Evolutionary conservation across 2,329 filamentous ascomycete species (phyloP), one percentile per base, ranked within the genome.

Genomic region (Mollisia scopiformis): DNA sequence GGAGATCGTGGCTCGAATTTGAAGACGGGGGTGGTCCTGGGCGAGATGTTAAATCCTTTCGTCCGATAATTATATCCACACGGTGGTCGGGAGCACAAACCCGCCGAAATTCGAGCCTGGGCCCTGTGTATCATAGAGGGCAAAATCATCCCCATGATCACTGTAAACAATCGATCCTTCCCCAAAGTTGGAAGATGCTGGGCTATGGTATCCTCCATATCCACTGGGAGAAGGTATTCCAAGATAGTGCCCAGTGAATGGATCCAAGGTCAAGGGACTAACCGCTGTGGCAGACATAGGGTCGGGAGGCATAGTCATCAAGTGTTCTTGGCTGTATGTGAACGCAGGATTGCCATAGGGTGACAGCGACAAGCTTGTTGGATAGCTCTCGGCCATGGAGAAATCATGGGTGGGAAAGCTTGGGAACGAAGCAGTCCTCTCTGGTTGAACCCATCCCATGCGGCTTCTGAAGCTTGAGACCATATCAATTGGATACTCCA

Each of bases 401-500:
- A 85, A 86, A 72, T 82, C 83, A 68, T 82, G 82, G 50, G 80
- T 78, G 66, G 82, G 75, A 73, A 87, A 88, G 71, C 84, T 83
- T 27, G 85, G 84, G 74, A 87, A 88, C 10, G 85, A 85, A 6
- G 79, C 81, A 46, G 85, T 86, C 64, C 84, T 79, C 64, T 80
- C 78, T 11, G 86, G 85, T 62, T 86, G 82, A 47, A 80, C 74
- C 87, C 87, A 91, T 51, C 88, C 87, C 80, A 91, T 87, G 66
- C 88, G 84, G 35, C 79, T 80, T 68, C 88, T 86, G 75, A 93
- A 92, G 69, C 88, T 85, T 59, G 80, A 79, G 58, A 91, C 86
- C 50, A 87, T 86, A 67, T 90, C 84, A 58, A 90, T 86, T 19
- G 90, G 89, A 63, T 88, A 88, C 68, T 90, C 86, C 86, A 92